phyloP scores from a whole-genome alignment of 1,139 yeast species.

The Lodderomyces margitis region DNA sequence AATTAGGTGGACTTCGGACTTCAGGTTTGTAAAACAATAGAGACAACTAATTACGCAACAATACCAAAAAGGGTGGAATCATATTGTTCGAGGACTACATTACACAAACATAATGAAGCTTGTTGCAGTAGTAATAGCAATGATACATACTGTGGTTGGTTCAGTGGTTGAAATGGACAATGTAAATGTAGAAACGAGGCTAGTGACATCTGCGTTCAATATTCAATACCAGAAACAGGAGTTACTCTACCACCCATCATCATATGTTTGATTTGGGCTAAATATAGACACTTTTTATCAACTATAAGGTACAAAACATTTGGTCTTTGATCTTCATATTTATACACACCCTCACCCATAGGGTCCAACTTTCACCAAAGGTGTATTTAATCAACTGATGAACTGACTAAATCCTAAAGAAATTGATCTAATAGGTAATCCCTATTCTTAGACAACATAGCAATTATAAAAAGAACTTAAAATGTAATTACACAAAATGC shows the following conservation, averaged over 20 bases:
- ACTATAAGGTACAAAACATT: no score
- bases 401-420: neutral
- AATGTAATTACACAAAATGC: neutral
- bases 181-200: no score
- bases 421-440: neutral
- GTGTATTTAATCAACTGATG: neutral
- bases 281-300: no score
- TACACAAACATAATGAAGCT: neutral
- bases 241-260: neutral
- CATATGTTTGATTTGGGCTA: no score
- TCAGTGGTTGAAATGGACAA: no score
- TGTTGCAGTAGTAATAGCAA: neutral
- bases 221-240: neutral
- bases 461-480: neutral
- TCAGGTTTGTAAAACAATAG: neutral
- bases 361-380: no score
- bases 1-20: constrained; percentile 1
- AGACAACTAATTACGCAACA: no score
- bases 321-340: no score
- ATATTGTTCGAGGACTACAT: neutral
- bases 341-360: no score
- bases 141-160: neutral
- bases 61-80: no score
- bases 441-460: neutral
- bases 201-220: neutral